Evolutionary conservation across 164 flowering plant species (phyloP).

Genomic region (Annona squamosa): DNA sequence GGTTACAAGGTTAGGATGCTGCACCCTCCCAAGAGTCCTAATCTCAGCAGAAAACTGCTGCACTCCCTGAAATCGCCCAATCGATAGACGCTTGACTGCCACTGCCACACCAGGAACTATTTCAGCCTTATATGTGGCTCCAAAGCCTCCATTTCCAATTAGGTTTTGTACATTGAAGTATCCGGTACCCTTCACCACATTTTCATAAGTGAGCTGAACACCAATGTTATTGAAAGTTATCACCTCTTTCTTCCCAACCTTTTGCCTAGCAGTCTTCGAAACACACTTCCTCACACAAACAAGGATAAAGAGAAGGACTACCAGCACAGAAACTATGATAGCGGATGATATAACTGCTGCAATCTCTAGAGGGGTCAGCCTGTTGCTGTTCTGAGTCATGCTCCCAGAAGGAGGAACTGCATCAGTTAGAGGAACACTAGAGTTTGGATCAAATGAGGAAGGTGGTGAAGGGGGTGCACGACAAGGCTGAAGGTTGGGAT

Average conservation of each 20-base stretch:
- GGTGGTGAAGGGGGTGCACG: constrained; percentile 36
- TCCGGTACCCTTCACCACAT: constrained; percentile 69
- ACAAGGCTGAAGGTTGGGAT: constrained; percentile 37
- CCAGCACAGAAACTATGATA: constrained; percentile 66
- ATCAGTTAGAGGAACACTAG: constrained; percentile 21
- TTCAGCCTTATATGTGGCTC: constrained; percentile 94
- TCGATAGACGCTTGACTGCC: constrained; percentile 73
- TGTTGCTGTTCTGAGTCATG: constrained; percentile 10
- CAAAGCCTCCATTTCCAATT: constrained; percentile 92
- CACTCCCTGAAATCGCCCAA: constrained; percentile 79
- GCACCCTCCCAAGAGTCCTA: constrained; percentile 73
- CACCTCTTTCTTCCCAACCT: constrained; percentile 51
- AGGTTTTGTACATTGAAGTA: constrained; percentile 71
- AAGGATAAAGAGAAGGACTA: constrained; percentile 56
- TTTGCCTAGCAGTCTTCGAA: constrained; percentile 40
- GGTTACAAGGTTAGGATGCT: constrained; percentile 78
- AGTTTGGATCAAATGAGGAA: constrained; percentile 30
- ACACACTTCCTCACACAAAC: constrained; percentile 64
- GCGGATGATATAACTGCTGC: constrained; percentile 78
- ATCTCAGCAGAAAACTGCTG: constrained; percentile 90
- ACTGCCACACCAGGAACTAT: constrained; percentile 57
- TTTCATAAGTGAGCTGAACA: constrained; percentile 57
- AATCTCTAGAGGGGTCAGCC: constrained; percentile 63
- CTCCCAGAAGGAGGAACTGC: constrained; percentile 33
- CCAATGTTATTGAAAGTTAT: constrained; percentile 61